phyloP scores from a whole-genome alignment of 345 rosid species.

The Arabis hirsuta region DNA sequence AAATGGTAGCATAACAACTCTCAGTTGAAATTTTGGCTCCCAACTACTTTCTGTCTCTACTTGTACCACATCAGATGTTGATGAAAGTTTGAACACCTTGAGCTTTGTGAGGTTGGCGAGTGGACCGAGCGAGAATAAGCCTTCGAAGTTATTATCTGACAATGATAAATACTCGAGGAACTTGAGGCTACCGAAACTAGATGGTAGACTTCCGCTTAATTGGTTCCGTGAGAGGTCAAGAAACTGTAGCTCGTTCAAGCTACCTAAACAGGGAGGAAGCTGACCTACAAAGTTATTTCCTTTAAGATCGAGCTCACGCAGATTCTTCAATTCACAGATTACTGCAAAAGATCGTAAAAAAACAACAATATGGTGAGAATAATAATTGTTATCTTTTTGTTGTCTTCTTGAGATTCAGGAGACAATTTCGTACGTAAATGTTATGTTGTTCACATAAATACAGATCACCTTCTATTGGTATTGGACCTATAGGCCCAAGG shows the following conservation, averaged over 20 bases:
- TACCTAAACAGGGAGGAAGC: conserved; percentile 15
- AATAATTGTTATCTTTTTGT: background rate
- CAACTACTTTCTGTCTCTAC: conserved; percentile 9
- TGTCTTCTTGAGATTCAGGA: background rate
- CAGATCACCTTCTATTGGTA: conserved; percentile 15
- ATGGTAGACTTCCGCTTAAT: conserved; percentile 10
- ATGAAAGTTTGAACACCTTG: conserved; percentile 21
- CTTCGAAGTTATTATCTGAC: background rate
- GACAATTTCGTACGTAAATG: background rate
- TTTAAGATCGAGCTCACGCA: background rate
- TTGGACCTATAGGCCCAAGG: background rate
- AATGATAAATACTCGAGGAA: conserved; percentile 18
- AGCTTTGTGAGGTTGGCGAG: conserved; percentile 27
- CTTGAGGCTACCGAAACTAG: conserved; percentile 12
- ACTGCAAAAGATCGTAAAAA: background rate
- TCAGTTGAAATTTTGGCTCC: conserved; percentile 29
- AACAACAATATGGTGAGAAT: background rate
- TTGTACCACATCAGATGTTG: conserved; percentile 5
- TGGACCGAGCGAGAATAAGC: background rate
- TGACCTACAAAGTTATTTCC: background rate
- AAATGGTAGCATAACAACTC: background rate
- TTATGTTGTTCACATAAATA: background rate
- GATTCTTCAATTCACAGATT: conserved; percentile 9
- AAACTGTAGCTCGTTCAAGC: background rate
- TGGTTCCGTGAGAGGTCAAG: conserved; percentile 20